Conservation (phyloP, 345 rosid species). For the Lenwebbia sp. region DNA sequence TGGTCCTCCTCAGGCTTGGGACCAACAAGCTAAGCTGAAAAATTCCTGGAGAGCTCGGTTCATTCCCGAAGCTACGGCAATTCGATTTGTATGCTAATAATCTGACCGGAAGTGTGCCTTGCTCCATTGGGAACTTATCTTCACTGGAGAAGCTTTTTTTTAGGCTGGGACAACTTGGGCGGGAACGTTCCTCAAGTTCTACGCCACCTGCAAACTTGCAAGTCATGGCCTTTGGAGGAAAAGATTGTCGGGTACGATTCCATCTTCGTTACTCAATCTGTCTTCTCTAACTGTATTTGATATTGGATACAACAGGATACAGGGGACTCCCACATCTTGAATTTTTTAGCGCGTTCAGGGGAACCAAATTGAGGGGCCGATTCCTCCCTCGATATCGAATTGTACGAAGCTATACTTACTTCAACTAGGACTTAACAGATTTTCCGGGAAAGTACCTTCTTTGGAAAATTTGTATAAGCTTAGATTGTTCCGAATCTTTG, state of each 20-base stretch:
- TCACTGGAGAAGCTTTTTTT: neutral
- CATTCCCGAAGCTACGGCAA: neutral
- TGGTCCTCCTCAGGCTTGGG: accelerated
- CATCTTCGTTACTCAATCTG: neutral
- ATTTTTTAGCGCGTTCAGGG: neutral
- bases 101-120: neutral
- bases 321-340: neutral
- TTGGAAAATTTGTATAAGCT: neutral
- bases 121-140: neutral
- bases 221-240: neutral
- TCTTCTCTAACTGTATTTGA: neutral
- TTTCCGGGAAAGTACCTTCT: neutral
- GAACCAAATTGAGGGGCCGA: neutral
- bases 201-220: neutral
- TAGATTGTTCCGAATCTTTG: neutral
- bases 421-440: neutral
- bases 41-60: neutral
- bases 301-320: neutral
- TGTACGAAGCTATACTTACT: neutral
- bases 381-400: neutral
- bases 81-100: neutral
- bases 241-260: neutral
- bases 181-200: neutral
- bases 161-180: neutral
- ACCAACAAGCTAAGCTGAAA: neutral